phyloP scores from a whole-genome alignment of 805 yeast genomes.

The Starmerella bombicola region DNA sequence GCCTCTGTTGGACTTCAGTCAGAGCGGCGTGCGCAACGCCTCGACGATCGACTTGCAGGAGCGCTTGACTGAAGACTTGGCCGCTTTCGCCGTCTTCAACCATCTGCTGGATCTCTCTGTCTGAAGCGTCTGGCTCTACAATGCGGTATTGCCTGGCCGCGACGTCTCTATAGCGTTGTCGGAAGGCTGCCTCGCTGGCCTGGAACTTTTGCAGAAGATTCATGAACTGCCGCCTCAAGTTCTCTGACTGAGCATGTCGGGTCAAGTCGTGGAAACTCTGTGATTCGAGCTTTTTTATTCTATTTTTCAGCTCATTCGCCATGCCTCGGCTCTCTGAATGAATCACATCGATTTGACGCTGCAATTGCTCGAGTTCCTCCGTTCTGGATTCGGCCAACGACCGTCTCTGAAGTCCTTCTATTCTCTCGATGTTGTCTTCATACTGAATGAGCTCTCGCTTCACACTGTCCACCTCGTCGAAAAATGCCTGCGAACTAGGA shows the following conservation, averaged over 20 bases:
- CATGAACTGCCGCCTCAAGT: conserved; percentile 71
- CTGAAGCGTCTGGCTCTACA: conserved; percentile 41
- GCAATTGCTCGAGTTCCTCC: conserved; percentile 52
- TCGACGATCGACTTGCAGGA: conserved; percentile 30
- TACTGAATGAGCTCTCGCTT: conserved; percentile 59
- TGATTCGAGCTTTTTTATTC: conserved; percentile 65
- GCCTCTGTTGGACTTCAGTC: conserved; percentile 91
- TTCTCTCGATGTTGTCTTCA: conserved; percentile 52
- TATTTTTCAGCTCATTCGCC: conserved; percentile 58
- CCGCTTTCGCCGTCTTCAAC: conserved; percentile 69
- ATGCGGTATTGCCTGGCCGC: conserved; percentile 89
- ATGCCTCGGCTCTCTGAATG: conserved; percentile 65
- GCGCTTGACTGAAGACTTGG: conserved; percentile 88
- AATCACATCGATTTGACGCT: conserved; percentile 63
- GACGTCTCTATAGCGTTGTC: conserved; percentile 69
- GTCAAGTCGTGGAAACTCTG: conserved; percentile 44
- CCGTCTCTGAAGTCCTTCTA: conserved; percentile 57
- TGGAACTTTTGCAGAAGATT: conserved; percentile 77
- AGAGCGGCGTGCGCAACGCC: conserved; percentile 85
- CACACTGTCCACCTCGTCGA: conserved; percentile 54
- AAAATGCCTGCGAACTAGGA: conserved; percentile 39
- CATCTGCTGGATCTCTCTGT: conserved; percentile 71
- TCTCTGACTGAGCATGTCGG: conserved; percentile 81
- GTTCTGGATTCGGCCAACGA: conserved; percentile 60
- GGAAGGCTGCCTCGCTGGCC: conserved; percentile 71